These are phyloP conservation scores for Musa balbisiana DNA, from an alignment of 202 grass and related monocot species.

Conservation along the genomic window DNA sequence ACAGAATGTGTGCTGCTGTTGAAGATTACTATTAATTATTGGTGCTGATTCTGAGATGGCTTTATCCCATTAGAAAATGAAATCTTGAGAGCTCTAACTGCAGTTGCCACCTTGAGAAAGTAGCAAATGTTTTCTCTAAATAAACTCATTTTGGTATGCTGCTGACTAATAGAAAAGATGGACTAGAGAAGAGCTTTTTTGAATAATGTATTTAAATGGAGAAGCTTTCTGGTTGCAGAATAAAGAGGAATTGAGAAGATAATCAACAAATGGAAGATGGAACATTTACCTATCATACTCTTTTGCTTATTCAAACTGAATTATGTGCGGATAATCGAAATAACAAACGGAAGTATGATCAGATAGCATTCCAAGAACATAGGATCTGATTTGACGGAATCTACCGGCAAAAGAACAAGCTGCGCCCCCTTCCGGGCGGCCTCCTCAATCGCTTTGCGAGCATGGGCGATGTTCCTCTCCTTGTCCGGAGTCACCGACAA, in stretches of 20 bases:
- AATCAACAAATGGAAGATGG: too few species aligned
- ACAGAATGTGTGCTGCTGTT: background rate
- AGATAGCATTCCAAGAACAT: background rate
- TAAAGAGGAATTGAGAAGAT: too few species aligned
- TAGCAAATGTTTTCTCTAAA: background rate
- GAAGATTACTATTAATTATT: background rate
- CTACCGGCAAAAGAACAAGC: constrained; percentile 86
- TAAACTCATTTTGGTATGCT: too few species aligned
- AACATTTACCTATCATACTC: too few species aligned
- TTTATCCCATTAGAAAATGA: background rate
- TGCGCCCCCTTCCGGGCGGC: constrained; percentile 68
- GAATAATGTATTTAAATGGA: too few species aligned
- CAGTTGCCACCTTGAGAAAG: background rate
- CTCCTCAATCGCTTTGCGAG: constrained; percentile 65
- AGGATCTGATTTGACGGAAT: background rate
- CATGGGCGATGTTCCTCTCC: constrained; percentile 68
- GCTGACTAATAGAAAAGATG: too few species aligned
- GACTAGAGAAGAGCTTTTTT: too few species aligned
- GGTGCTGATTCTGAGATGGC: background rate
- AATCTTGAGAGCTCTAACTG: background rate
- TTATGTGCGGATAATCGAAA: background rate
- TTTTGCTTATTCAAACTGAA: too few species aligned
- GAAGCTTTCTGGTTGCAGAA: too few species aligned
- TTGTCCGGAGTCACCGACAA: constrained; percentile 76
- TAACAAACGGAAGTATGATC: background rate